Evolutionary conservation across 495 filamentous ascomycete species (phyloP), one percentile per base, ranked within the genome.

Genomic region (Podospora bellae-mahoneyi): DNA sequence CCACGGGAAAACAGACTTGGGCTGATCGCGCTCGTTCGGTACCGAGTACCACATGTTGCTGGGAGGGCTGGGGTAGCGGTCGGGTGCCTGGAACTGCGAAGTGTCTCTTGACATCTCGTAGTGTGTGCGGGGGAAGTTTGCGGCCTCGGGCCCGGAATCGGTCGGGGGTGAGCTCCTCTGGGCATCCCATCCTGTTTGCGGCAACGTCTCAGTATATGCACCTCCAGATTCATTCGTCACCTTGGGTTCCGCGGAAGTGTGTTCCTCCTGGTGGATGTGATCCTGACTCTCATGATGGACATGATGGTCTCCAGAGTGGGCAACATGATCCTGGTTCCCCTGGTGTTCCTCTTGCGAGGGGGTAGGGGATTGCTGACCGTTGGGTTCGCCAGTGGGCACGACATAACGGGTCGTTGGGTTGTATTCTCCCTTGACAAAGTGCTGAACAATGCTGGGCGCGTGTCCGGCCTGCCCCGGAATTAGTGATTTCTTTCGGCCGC

Each of bases 31-130:
- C 39, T 83, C 84, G 64, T 84, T 82, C 3, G 92, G 92, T 23
- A 93, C 84, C 70, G 93, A 79, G 73, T 93, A 95, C 81, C 88
- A 94, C 90, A 95, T 91, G 67, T 90, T 84, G 73, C 88, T 91
- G 1, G 92, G 93, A 18, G 92, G 91, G 76, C 92, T 91, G 0
- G 92, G 92, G 68, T 94, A 94, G 57, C 83, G 83, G 54, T 83
- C 73, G 34, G 93, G 93, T 55, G 92, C 84, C 67, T 90, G 82
- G 75, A 94, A 97, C 23, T 91, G 87, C 59, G 83, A 78, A 5
- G 83, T 79, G 74, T 91, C 88, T 54, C 83, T 83, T 44, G 89
- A 94, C 89, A 95, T 96, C 16, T 82, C 81, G 76, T 97, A 97
- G 34, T 85, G 85, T 67, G 85, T 85, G 19, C 82, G 79, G 34